A percentile compares a stretch with the other conserved stretches of the same genome.
Conservation (phyloP, 495 filamentous ascomycete species). For the Parathielavia hyrcaniae region DNA sequence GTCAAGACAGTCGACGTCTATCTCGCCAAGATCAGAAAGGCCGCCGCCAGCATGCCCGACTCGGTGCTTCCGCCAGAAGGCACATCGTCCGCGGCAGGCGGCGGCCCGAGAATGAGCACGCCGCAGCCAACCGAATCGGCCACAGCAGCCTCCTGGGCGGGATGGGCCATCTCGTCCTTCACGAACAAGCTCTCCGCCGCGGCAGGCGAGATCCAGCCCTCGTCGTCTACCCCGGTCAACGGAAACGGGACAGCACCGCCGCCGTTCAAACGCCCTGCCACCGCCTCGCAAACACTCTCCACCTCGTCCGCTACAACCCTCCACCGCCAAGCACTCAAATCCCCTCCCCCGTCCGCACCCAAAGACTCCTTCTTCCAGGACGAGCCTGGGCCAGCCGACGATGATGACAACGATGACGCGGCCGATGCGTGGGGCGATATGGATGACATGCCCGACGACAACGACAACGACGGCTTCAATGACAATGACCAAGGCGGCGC, state of each 20-base stretch:
- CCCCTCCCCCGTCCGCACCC: slow-evolving; percentile 40
- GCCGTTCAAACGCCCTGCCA: slow-evolving; percentile 25
- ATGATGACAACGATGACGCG: slow-evolving; percentile 29
- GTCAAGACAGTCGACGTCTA: slow-evolving; percentile 89
- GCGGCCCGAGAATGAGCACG: slow-evolving; percentile 64
- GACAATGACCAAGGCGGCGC: no score
- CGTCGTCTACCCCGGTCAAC: slow-evolving; percentile 20
- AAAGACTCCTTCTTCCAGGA: slow-evolving; percentile 40
- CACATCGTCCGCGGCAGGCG: slow-evolving; percentile 36
- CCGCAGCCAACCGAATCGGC: slow-evolving; percentile 51
- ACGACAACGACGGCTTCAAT: no score
- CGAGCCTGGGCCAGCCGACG: slow-evolving; percentile 24
- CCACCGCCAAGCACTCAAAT: slow-evolving; percentile 49
- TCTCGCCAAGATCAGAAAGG: slow-evolving; percentile 73
- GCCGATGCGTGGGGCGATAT: slow-evolving; percentile 68
- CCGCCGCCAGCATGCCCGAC: slow-evolving; percentile 71
- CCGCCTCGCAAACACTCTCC: slow-evolving; percentile 33
- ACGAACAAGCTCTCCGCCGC: slow-evolving; percentile 85
- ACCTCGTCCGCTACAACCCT: slow-evolving; percentile 47
- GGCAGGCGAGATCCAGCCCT: slow-evolving; percentile 69
- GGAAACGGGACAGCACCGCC: slow-evolving; percentile 22
- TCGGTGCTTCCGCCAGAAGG: slow-evolving; percentile 52
- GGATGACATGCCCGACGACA: slow-evolving; percentile 46
- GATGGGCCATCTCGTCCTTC: slow-evolving; percentile 98
- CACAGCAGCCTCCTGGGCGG: slow-evolving; percentile 59